A percentile compares a stretch with the other conserved stretches of the same genome.
Evolutionary conservation across 208 protist genomes (phyloP).

Genomic region (Trichomonas vaginalis): DNA sequence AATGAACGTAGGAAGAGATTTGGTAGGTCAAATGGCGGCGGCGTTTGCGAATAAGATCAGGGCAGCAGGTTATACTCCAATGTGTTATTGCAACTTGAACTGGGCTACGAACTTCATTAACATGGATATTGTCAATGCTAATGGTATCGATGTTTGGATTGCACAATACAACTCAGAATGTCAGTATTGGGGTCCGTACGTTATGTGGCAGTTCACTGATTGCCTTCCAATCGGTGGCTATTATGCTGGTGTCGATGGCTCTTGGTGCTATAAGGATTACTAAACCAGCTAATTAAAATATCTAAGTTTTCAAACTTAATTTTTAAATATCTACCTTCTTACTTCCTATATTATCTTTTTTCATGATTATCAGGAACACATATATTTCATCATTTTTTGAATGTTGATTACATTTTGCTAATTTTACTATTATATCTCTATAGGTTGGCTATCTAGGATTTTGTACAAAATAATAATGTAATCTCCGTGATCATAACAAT

Average conservation of each 20-base stretch:
- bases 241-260: background rate
- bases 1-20: background rate
- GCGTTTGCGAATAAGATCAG: background rate
- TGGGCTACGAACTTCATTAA: background rate
- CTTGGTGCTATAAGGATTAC: background rate
- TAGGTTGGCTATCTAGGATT: too few relatives aligned
- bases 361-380: too few relatives aligned
- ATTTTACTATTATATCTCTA: too few relatives aligned
- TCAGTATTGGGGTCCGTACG: background rate
- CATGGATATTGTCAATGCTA: background rate
- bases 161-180: background rate
- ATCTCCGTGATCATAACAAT: too few relatives aligned
- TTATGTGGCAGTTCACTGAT: background rate
- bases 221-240: background rate
- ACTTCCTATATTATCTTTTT: too few relatives aligned
- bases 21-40: background rate
- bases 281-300: too few relatives aligned
- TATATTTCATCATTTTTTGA: too few relatives aligned
- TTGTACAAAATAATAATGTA: too few relatives aligned
- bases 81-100: background rate
- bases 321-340: too few relatives aligned
- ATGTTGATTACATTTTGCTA: too few relatives aligned
- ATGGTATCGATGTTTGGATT: background rate
- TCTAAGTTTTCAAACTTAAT: too few relatives aligned
- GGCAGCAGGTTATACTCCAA: background rate